Percentiles rank a stretch among this genome's conserved stretches.
Conservation (phyloP, 2,329 filamentous ascomycete genomes). For the Cladosporium sp. region DNA sequence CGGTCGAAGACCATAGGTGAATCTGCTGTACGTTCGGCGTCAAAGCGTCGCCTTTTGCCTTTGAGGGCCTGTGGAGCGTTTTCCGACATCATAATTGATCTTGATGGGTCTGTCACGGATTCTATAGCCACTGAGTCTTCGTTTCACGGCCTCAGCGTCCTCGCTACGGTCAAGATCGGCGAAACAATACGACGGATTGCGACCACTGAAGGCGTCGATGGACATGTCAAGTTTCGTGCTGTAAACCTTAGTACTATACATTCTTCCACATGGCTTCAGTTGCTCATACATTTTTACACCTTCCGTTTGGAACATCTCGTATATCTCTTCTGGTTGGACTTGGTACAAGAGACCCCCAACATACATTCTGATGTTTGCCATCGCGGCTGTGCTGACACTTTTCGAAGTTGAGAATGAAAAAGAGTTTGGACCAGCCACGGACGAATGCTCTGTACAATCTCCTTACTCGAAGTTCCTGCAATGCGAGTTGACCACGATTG, state of each 20-base stretch:
- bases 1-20: conserved; percentile 33
- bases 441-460: too few relatives aligned
- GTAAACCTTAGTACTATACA: not conserved
- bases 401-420: too few relatives aligned
- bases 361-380: conserved; percentile 34
- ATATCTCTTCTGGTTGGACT: conserved; percentile 40
- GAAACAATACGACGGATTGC: conserved; percentile 73
- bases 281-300: conserved; percentile 30
- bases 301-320: not conserved
- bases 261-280: not conserved
- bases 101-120: conserved; percentile 59
- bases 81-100: conserved; percentile 44
- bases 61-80: not conserved
- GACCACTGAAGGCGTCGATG: conserved; percentile 61
- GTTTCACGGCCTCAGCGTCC: conserved; percentile 55
- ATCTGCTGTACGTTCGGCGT: not conserved
- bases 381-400: too few relatives aligned
- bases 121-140: conserved; percentile 50
- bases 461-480: too few relatives aligned
- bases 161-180: conserved; percentile 60
- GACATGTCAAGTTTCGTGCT: conserved; percentile 63
- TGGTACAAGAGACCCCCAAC: conserved; percentile 54
- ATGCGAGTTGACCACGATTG: not conserved
- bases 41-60: not conserved
- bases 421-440: too few relatives aligned